Base-by-base conservation (phyloP, 2,329 filamentous ascomycete species). In the Fulvia fulva region DNA sequence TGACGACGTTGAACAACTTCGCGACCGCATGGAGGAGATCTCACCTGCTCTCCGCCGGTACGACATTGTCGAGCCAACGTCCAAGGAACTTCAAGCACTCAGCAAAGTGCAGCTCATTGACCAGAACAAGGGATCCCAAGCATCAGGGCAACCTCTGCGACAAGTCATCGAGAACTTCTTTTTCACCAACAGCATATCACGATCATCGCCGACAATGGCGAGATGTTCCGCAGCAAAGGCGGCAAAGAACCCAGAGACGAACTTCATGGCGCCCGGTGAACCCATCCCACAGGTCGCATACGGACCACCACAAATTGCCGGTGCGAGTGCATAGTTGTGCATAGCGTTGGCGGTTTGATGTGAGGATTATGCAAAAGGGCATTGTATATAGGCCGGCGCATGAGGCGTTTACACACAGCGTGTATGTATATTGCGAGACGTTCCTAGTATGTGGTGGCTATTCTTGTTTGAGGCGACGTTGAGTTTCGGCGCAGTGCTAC, bases 171-270 rank as follows among this genome's bases (percentile, higher is more conserved):
- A 96, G 70, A 90, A 99, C 81, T 99, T 99, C 77, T 99, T 92
- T 80, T 96, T 97, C 78, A 99, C 94, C 75, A 93, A 99, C 77
- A 86, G 88, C 58, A 97, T 99, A 76, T 96, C 92, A 41, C 87
- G 94, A 83, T 97, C 92, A 80, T 97, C 92, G 63, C 92, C 94
- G 53, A 99, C 94, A 58, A 99, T 99, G 94, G 94, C 94, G 60
- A 89, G 94, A 73, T 97, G 91, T 82, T 96, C 91, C 51, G 93
- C 90, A 54, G 89, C 92, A 66, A 97, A 97, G 83, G 89, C 88
- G 44, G 70, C 75, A 51, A 79, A 78, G 68, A 77, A 80, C 66
- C 73, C 78, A 25, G 64, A 75, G 58, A 80, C 76, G 28, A 80
- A 80, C 69, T 80, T 80, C 69, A 77, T 80, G 77, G 78, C 78